Evolutionary conservation across 768 basidiomycete genomes (phyloP).

Genomic region (Gelatoporia subvermispora): DNA sequence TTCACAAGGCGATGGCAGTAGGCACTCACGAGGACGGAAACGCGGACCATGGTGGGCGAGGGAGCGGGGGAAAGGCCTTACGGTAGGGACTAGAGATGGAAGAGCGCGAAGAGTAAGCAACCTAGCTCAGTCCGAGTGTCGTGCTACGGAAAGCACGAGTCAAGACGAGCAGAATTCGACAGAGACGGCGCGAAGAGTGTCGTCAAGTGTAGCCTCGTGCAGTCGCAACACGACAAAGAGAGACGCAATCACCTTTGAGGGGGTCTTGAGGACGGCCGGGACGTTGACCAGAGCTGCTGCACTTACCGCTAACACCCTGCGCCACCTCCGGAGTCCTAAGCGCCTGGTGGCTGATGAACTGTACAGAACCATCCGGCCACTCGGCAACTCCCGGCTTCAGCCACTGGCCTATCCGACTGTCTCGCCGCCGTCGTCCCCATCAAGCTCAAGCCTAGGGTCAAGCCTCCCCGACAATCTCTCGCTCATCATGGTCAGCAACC

Average conservation of each 20-base stretch:
- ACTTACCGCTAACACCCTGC: too few relatives aligned
- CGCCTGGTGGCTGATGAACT: not conserved
- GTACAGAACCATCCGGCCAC: not conserved
- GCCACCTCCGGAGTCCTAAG: too few relatives aligned
- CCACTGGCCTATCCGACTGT: not conserved
- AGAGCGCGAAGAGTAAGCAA: slow-evolving; percentile 24
- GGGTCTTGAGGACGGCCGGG: slow-evolving; percentile 20
- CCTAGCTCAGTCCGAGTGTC: slow-evolving; percentile 76
- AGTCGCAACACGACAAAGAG: slow-evolving; percentile 14
- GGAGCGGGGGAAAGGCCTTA: not conserved
- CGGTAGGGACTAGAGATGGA: slow-evolving; percentile 26
- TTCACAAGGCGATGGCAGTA: not conserved
- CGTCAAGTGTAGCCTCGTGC: slow-evolving; percentile 17
- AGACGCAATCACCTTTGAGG: slow-evolving; percentile 42
- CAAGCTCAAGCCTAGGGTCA: slow-evolving; percentile 24
- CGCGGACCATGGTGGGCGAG: slow-evolving; percentile 70
- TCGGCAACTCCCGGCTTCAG: not conserved
- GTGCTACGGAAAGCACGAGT: slow-evolving; percentile 78
- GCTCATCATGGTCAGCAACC: slow-evolving; percentile 6
- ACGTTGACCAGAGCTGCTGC: slow-evolving; percentile 1
- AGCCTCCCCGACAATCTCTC: slow-evolving; percentile 8
- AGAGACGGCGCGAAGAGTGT: slow-evolving; percentile 11
- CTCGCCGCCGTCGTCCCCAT: slow-evolving; percentile 12
- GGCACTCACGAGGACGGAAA: slow-evolving; percentile 66
- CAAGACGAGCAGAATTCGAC: slow-evolving; percentile 41